phyloP scores from a whole-genome alignment of 805 yeast species.

The Suhomyces xylopsoci region DNA sequence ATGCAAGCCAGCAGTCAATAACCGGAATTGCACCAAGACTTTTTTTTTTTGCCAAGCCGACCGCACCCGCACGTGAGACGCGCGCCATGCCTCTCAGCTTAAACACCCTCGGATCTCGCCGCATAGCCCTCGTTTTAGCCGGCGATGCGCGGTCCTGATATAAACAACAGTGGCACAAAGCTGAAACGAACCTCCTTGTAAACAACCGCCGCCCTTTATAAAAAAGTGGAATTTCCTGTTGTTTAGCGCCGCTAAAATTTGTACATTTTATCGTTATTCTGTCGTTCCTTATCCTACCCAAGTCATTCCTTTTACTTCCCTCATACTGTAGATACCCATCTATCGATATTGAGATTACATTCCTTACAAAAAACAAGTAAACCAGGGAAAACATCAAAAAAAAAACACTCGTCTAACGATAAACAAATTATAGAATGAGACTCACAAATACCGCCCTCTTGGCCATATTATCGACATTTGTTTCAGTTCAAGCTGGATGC shows the following conservation, averaged over 20 bases:
- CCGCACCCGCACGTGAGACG: background rate
- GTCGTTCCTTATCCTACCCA: conserved; percentile 4
- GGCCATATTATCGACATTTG: conserved; percentile 19
- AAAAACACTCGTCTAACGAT: background rate
- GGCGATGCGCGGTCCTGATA: background rate
- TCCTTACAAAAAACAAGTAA: background rate
- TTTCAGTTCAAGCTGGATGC: conserved; percentile 20
- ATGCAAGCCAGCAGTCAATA: background rate
- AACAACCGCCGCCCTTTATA: conserved; percentile 1
- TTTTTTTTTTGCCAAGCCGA: background rate
- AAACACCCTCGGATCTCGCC: background rate
- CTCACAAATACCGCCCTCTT: conserved; percentile 21
- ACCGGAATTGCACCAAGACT: background rate
- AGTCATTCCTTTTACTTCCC: conserved; percentile 8
- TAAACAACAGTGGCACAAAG: background rate
- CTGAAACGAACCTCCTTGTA: background rate
- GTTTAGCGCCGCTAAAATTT: background rate
- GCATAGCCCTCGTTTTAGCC: background rate
- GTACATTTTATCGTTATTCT: background rate
- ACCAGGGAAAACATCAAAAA: too few relatives aligned
- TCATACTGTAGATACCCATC: background rate
- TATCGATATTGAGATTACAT: background rate
- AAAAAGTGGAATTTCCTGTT: background rate
- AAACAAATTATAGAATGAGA: conserved; percentile 16
- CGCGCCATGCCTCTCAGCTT: background rate